A percentile compares a stretch with the other conserved stretches of the same genome.
Conservation (phyloP, 805 yeast species). For the Kuraishia capsulata region DNA sequence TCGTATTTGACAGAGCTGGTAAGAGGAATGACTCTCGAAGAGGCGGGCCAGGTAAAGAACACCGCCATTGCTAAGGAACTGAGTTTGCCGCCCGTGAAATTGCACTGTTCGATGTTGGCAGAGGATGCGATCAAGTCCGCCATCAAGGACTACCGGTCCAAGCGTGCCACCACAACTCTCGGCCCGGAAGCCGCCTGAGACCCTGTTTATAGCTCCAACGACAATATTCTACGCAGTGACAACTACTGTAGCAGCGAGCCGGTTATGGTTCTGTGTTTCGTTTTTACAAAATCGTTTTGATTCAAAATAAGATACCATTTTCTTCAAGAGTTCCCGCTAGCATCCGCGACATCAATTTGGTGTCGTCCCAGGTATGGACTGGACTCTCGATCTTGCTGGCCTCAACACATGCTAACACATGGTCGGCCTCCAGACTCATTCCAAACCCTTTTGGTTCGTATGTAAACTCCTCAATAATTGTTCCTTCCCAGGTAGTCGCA, state of each 20-base stretch:
- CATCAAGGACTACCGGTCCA: constrained; percentile 85
- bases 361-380: constrained; percentile 29
- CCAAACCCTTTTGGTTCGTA: constrained; percentile 29
- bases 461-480: constrained; percentile 13
- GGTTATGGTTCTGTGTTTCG: too few species aligned
- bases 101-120: constrained; percentile 97
- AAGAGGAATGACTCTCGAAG: constrained; percentile 89
- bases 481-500: constrained; percentile 19
- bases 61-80: constrained; percentile 92
- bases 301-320: too few species aligned
- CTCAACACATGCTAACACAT: constrained; percentile 34
- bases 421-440: constrained; percentile 47
- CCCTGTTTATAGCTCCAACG: too few species aligned
- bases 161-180: constrained; percentile 52
- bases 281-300: too few species aligned
- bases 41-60: constrained; percentile 87
- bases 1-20: constrained; percentile 93
- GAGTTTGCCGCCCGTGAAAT: constrained; percentile 91
- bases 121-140: constrained; percentile 98
- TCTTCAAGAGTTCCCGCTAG: too few species aligned
- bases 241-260: too few species aligned
- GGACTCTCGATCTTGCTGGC: constrained; percentile 28
- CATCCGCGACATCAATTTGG: constrained; percentile 31
- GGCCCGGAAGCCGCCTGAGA: constrained; percentile 40
- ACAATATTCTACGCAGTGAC: too few species aligned